Evolutionary conservation across 2,329 filamentous ascomycete genomes (phyloP).

Genomic region (Beauveria brongniartii): DNA sequence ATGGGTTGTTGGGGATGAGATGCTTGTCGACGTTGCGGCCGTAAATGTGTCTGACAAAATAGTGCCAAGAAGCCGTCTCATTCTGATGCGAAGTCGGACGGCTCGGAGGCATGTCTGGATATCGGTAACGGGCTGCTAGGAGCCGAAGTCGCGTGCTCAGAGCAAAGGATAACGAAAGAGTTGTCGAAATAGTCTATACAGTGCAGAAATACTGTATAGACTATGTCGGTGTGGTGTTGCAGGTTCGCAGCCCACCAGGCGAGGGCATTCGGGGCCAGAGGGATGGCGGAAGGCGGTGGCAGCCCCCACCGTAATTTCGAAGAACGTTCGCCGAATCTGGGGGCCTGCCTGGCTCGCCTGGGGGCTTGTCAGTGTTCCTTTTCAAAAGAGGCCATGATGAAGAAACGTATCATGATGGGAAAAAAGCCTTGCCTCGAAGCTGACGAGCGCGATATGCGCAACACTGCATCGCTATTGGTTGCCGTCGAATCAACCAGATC

Average conservation of each 20-base stretch:
- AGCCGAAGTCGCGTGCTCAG: constrained; percentile 9
- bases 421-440: not conserved
- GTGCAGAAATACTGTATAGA: constrained; percentile 6
- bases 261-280: constrained; percentile 2
- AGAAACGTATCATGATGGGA: not conserved
- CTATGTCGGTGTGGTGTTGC: constrained; percentile 4
- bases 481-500: not conserved
- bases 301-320: constrained; percentile 5
- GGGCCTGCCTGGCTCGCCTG: not conserved
- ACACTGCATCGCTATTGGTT: not conserved
- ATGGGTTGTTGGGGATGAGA: not conserved
- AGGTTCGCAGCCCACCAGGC: not conserved
- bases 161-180: constrained; percentile 5
- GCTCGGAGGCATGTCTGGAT: constrained; percentile 9
- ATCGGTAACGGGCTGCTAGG: not conserved
- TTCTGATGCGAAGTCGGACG: constrained; percentile 1
- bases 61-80: not conserved
- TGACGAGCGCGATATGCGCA: not conserved
- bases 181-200: constrained; percentile 2
- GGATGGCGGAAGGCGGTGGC: not conserved
- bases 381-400: not conserved
- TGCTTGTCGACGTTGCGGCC: not conserved
- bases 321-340: not conserved
- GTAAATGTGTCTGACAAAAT: not conserved
- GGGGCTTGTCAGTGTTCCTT: not conserved